Evolutionary conservation across 2,329 filamentous ascomycete species (phyloP), one percentile per base, ranked within the genome.

Genomic region (Penicillium sp.): DNA sequence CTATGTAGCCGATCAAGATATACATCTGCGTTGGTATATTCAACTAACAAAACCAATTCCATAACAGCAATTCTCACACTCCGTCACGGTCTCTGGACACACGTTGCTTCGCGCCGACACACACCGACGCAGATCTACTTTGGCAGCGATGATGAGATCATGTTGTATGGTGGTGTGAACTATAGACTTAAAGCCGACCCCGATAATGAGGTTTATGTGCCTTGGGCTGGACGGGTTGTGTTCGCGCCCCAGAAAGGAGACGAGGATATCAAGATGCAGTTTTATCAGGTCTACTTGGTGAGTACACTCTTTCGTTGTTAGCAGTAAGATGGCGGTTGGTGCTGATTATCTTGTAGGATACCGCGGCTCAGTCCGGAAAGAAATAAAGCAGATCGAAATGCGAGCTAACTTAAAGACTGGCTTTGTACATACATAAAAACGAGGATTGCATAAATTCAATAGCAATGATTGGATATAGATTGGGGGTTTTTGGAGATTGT

Each of bases 211-310:
- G 63, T 73, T 7, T 66, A 73, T 61, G 65, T 75, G 34, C 70
- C 71, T 6, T 75, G 72, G 72, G 70, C 71, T 29, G 72, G 68
- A 43, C 58, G 72, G 39, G 72, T 70, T 18, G 71, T 71, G 14
- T 74, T 75, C 62, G 69, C 61, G 26, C 58, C 60, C 3, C 50
- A 55, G 22, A 55, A 60, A 50, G 61, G 61, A 20, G 60, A 58
- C 1, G 63, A 61, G 40, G 63, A 45, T 40, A 51, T 69, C 18
- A 74, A 66, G 61, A 74, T 75, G 72, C 66, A 55, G 59, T 75
- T 73, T 58, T 75, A 75, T 66, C 72, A 74, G 61, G 72, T 75
- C 56, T 75, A 75, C 58, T 59, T 75, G 68, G 72, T 74, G 56
- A 24, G 72, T 68, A 37, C 48, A 20, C 44, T 22, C 8, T 26